Evolutionary conservation across 2,329 filamentous ascomycete species (phyloP), one percentile per base, ranked within the genome.

Genomic region (Penicillium capsulatum): DNA sequence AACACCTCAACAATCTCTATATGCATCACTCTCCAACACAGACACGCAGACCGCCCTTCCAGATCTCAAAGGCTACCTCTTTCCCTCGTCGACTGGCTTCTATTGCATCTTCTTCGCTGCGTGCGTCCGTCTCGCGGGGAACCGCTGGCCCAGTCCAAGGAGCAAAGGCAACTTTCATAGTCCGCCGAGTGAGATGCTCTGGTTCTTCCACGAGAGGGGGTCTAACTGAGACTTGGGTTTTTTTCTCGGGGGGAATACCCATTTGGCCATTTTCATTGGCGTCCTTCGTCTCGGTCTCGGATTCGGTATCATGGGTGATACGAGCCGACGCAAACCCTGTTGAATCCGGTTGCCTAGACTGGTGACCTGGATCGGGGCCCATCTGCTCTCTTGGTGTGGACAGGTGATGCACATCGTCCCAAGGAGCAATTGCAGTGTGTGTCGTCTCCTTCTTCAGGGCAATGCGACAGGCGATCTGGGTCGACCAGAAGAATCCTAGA

Each of bases 81-180:
- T 26, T 56, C 15, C 26, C 6, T 4, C 26, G 6, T 28, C 5
- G 9, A 17, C n/a, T n/a, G n/a, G n/a, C n/a, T n/a, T 29, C 26
- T 49, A 22, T 30, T 40, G 9, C 24, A 28, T 20, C 8, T 33
- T 7, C 17, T 17, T 31, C 9, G 19, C 19, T 5, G 14, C 20
- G 17, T n/a, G 27, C 8, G n/a, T 8, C 19, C 20, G 3, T 31
- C 28, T 17, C 19, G 19, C 5, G 19, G n/a, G n/a, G n/a, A n/a
- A n/a, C n/a, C n/a, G n/a, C n/a, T 24, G 22, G 22, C 22, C 47
- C 8, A 73, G 77, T 77, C 76, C 94, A 92, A 2, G 86, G 78
- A 34, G 88, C 84, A 69, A 95, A 97, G 1, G 94, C 91, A 7
- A 97, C 78, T 64, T 90, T 94, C 74, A 94, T 81, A 72, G 80